Conservation (phyloP, 495 filamentous ascomycete genomes). For the Penicillium maclennaniae region DNA sequence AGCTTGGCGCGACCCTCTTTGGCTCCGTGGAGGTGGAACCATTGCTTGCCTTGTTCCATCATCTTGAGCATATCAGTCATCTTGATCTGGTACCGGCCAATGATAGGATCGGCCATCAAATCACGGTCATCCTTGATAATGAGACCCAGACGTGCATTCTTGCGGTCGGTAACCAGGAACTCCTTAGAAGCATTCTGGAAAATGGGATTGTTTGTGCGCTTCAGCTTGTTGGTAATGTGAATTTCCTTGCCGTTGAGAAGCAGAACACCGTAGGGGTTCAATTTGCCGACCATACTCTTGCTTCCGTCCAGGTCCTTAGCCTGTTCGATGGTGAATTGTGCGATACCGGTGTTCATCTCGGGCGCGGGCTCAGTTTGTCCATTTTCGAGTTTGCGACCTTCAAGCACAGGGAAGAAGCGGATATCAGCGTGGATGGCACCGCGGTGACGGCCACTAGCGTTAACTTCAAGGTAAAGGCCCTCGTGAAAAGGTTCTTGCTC, state of each 20-base stretch:
- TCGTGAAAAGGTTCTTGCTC: slow-evolving; percentile 74
- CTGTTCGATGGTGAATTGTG: slow-evolving; percentile 87
- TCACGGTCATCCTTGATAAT: slow-evolving; percentile 95
- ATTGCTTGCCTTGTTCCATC: slow-evolving; percentile 90
- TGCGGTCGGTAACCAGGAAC: slow-evolving; percentile 87
- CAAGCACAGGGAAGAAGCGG: slow-evolving; percentile 91
- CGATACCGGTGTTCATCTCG: slow-evolving; percentile 88
- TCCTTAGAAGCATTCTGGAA: slow-evolving; percentile 90
- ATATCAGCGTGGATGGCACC: slow-evolving; percentile 78
- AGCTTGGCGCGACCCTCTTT: slow-evolving; percentile 86
- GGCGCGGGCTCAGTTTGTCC: slow-evolving; percentile 76
- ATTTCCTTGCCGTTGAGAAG: slow-evolving; percentile 88
- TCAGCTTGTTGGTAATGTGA: slow-evolving; percentile 79
- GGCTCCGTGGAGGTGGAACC: slow-evolving; percentile 82
- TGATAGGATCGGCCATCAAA: slow-evolving; percentile 70
- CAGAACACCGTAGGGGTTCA: slow-evolving; percentile 86
- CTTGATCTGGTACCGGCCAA: slow-evolving; percentile 92
- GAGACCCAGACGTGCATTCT: slow-evolving; percentile 80
- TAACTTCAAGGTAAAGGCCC: slow-evolving; percentile 78
- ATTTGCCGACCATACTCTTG: slow-evolving; percentile 82
- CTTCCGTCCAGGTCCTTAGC: slow-evolving; percentile 90
- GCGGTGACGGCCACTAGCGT: slow-evolving; percentile 75
- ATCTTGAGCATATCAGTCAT: slow-evolving; percentile 87
- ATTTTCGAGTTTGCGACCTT: slow-evolving; percentile 64
- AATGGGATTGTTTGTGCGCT: slow-evolving; percentile 93